Conservation (phyloP, 192 early-diverging fungal species). For the Coemansia sp. region DNA sequence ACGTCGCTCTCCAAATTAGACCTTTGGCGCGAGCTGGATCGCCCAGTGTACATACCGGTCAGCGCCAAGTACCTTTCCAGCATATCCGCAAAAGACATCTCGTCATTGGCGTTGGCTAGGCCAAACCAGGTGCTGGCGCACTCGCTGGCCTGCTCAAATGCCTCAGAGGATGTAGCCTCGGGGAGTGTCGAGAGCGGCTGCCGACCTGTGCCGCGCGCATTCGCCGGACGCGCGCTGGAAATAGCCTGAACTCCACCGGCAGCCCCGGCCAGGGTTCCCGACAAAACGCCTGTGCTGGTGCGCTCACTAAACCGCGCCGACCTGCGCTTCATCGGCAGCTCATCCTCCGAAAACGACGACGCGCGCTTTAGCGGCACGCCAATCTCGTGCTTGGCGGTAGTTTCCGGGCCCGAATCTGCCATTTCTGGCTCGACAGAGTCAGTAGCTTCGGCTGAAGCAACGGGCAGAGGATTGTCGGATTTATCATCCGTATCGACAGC, state of each 20-base stretch:
- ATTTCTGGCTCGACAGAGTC: background rate
- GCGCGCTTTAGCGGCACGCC: constrained; percentile 9
- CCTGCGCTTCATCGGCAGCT: constrained; percentile 42
- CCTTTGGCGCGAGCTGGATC: background rate
- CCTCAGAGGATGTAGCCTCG: constrained; percentile 11
- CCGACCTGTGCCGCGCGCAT: constrained; percentile 2
- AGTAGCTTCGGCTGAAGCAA: background rate
- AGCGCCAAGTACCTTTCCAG: constrained; percentile 1
- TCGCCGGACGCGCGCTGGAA: background rate
- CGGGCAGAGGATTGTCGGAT: background rate
- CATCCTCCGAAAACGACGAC: constrained; percentile 39
- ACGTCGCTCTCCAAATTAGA: background rate
- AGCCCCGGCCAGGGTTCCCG: background rate
- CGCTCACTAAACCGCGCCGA: constrained; percentile 46
- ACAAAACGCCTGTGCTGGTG: background rate
- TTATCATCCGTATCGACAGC: background rate
- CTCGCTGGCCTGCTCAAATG: constrained; percentile 5
- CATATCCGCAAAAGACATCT: background rate
- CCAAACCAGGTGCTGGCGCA: constrained; percentile 8
- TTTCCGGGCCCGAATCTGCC: background rate
- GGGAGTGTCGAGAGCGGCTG: background rate
- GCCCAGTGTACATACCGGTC: background rate
- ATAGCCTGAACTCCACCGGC: background rate
- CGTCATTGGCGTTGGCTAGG: background rate
- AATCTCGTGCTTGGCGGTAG: background rate